Conservation (phyloP, 306 rosid species). For the Vigna unguiculata region DNA sequence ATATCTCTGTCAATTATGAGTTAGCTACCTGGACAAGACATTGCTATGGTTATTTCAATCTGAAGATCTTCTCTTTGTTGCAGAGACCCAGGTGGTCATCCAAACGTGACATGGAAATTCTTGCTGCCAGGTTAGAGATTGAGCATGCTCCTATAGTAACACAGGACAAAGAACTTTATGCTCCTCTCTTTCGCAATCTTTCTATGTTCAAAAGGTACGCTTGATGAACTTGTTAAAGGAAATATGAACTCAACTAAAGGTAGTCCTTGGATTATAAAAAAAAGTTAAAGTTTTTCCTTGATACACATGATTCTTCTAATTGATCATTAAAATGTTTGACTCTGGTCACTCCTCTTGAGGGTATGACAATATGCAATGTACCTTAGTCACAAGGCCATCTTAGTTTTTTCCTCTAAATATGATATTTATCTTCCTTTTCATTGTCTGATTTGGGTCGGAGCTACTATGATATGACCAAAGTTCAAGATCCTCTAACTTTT, state of each 20-base stretch:
- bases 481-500: conserved; percentile 1
- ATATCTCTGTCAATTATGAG: conserved; percentile 33
- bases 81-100: conserved; percentile 88
- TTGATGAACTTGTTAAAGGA: conserved; percentile 25
- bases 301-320: conserved; percentile 24
- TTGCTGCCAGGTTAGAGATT: conserved; percentile 75
- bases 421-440: conserved; percentile 16
- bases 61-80: conserved; percentile 44
- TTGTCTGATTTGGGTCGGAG: conserved; percentile 26
- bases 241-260: conserved; percentile 15
- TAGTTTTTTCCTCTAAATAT: background rate
- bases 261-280: no score
- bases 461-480: conserved; percentile 27
- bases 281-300: background rate
- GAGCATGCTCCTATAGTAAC: conserved; percentile 62
- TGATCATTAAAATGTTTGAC: conserved; percentile 27
- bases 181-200: conserved; percentile 83
- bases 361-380: background rate
- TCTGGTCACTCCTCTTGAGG: background rate
- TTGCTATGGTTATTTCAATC: conserved; percentile 30
- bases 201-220: conserved; percentile 84
- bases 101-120: conserved; percentile 69
- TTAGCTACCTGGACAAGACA: conserved; percentile 31
- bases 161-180: conserved; percentile 71
- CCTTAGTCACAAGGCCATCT: conserved; percentile 13